Percentiles rank a stretch among this genome's conserved stretches.
Evolutionary conservation across 257 asterid genomes (phyloP).

Genomic region (Fraxinus excelsior): DNA sequence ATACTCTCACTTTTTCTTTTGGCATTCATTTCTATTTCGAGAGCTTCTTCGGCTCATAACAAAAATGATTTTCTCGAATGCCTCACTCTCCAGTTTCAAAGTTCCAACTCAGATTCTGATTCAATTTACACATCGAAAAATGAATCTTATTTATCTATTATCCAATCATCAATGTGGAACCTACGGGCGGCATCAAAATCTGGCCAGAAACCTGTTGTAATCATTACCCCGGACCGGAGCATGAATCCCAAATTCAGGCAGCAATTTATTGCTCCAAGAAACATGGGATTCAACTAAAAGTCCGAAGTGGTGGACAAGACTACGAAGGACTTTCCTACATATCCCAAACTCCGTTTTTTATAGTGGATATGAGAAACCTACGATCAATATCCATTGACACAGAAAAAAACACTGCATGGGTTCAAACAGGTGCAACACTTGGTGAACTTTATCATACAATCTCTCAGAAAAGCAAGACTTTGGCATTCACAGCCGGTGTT

Average conservation of each 20-base stretch:
- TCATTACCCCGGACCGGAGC: constrained; percentile 37
- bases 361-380: constrained; percentile 40
- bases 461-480: constrained; percentile 23
- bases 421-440: constrained; percentile 40
- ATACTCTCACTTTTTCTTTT: neutral
- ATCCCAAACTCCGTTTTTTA: constrained; percentile 32
- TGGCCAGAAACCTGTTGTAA: constrained; percentile 24
- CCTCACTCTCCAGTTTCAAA: constrained; percentile 9
- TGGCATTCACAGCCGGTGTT: constrained; percentile 42
- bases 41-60: constrained; percentile 13
- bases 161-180: constrained; percentile 12
- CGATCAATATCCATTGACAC: constrained; percentile 27
- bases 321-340: constrained; percentile 47
- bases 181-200: neutral
- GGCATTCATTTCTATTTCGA: neutral
- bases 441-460: constrained; percentile 42
- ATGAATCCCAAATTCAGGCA: constrained; percentile 37
- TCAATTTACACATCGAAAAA: constrained; percentile 19
- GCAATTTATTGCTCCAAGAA: constrained; percentile 36
- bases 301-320: constrained; percentile 54
- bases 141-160: constrained; percentile 16
- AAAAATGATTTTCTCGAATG: constrained; percentile 27
- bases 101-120: neutral
- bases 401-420: constrained; percentile 43
- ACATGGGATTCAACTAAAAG: constrained; percentile 31